phyloP scores from a whole-genome alignment of 768 basidiomycete species.

The Ramaria rubella region DNA sequence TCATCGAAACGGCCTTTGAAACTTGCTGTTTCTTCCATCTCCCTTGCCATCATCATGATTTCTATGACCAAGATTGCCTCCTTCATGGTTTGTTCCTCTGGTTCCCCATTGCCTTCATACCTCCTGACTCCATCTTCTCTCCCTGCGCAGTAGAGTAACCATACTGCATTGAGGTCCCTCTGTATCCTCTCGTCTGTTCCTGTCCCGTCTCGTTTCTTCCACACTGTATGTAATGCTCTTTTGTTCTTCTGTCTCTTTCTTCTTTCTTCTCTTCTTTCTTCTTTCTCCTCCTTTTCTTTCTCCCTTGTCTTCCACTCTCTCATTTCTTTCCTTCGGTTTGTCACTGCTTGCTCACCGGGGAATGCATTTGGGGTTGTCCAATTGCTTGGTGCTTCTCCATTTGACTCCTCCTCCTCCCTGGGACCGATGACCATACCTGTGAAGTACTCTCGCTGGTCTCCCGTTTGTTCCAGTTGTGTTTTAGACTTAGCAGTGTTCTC shows the following conservation, averaged over 20 bases:
- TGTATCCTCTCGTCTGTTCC: too few relatives aligned
- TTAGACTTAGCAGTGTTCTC: background rate
- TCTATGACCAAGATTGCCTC: background rate
- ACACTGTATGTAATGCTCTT: background rate
- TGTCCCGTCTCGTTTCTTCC: background rate
- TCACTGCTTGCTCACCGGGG: background rate
- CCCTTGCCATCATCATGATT: background rate
- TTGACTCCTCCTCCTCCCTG: too few relatives aligned
- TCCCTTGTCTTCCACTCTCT: background rate
- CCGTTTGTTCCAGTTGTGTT: too few relatives aligned
- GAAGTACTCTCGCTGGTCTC: too few relatives aligned
- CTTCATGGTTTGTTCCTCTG: background rate
- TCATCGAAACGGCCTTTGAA: constrained; percentile 14
- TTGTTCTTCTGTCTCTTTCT: too few relatives aligned
- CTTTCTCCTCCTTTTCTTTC: background rate
- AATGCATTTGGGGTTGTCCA: background rate
- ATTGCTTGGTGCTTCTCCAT: too few relatives aligned
- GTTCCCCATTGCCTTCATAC: background rate
- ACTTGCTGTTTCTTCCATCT: background rate
- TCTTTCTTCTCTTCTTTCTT: too few relatives aligned
- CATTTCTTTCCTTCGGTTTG: background rate
- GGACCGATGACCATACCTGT: too few relatives aligned
- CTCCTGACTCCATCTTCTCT: too few relatives aligned
- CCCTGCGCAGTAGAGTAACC: too few relatives aligned
- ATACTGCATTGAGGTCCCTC: too few relatives aligned